Percentiles rank a stretch among this genome's conserved stretches.
phyloP scores from a whole-genome alignment of 768 basidiomycete genomes.

The Russula ochroleuca region DNA sequence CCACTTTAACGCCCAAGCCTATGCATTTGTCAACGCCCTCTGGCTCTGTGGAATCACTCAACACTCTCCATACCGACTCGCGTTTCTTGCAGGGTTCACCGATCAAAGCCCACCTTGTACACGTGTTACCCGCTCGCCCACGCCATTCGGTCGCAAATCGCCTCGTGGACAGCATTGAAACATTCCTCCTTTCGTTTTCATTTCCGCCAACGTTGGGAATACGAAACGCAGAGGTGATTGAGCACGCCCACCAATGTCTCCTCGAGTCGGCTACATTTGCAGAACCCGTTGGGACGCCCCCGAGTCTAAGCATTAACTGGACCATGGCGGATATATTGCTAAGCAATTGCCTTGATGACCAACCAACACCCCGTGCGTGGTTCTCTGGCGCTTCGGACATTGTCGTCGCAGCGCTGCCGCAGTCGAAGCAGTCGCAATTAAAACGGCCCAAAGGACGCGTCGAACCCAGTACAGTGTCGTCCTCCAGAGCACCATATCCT shows the following conservation, averaged over 20 bases:
- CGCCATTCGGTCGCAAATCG: constrained; percentile 31
- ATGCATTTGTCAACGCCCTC: constrained; percentile 28
- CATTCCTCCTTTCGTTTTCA: constrained; percentile 39
- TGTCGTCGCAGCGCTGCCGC: constrained; percentile 28
- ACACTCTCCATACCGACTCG: background rate
- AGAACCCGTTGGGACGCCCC: constrained; percentile 18
- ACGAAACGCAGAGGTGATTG: background rate
- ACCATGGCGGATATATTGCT: constrained; percentile 37
- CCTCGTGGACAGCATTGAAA: constrained; percentile 36
- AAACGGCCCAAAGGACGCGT: constrained; percentile 1
- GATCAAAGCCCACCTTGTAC: constrained; percentile 33
- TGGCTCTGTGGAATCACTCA: constrained; percentile 28
- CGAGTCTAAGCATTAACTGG: constrained; percentile 30
- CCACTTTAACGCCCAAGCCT: constrained; percentile 17
- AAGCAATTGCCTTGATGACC: constrained; percentile 36
- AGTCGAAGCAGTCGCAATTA: background rate
- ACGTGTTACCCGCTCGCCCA: constrained; percentile 33
- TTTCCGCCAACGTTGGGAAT: constrained; percentile 23
- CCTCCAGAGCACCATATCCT: background rate
- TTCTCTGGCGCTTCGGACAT: constrained; percentile 35
- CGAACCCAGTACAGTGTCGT: background rate
- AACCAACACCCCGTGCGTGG: constrained; percentile 32
- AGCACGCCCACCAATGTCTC: constrained; percentile 14
- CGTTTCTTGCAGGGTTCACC: constrained; percentile 11
- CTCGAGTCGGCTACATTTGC: constrained; percentile 19